Conservation (phyloP, 2,329 filamentous ascomycete genomes). For the Trichoderma gracile region DNA sequence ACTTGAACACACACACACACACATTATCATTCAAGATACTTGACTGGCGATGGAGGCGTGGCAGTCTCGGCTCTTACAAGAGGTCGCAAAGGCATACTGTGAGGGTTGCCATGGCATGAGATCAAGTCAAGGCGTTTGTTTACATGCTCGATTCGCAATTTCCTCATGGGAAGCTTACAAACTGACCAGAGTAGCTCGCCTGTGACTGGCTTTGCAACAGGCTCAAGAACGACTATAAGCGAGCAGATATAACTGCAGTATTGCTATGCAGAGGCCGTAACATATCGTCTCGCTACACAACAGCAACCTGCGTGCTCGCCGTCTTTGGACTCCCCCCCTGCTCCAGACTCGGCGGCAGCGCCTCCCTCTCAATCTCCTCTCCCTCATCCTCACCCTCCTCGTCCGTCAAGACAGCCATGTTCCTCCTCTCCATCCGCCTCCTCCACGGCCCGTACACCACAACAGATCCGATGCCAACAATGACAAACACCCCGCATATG, state of each 20-base stretch:
- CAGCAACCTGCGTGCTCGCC: not conserved
- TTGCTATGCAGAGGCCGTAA: too few relatives aligned
- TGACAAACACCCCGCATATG: slow-evolving; percentile 81
- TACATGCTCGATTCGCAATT: not conserved
- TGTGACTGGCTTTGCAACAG: too few relatives aligned
- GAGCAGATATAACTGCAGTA: not conserved
- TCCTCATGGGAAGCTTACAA: not conserved
- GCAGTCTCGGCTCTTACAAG: too few relatives aligned
- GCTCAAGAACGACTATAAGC: too few relatives aligned
- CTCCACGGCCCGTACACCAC: slow-evolving; percentile 81
- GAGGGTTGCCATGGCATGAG: not conserved
- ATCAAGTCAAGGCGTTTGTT: not conserved
- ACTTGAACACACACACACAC: too few relatives aligned
- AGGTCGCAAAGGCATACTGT: not conserved
- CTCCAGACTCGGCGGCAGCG: not conserved
- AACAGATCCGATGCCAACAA: slow-evolving; percentile 73
- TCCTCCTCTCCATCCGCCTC: slow-evolving; percentile 42
- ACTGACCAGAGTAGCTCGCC: too few relatives aligned
- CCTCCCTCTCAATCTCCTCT: slow-evolving; percentile 2
- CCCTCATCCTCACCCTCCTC: slow-evolving; percentile 25
- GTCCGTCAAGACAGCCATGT: slow-evolving; percentile 20
- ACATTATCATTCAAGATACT: too few relatives aligned
- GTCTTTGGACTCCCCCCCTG: not conserved
- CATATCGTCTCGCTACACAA: not conserved
- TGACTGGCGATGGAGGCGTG: not conserved